Evolutionary conservation across 2,329 filamentous ascomycete species (phyloP).

Genomic region (Diaporthe batatas): DNA sequence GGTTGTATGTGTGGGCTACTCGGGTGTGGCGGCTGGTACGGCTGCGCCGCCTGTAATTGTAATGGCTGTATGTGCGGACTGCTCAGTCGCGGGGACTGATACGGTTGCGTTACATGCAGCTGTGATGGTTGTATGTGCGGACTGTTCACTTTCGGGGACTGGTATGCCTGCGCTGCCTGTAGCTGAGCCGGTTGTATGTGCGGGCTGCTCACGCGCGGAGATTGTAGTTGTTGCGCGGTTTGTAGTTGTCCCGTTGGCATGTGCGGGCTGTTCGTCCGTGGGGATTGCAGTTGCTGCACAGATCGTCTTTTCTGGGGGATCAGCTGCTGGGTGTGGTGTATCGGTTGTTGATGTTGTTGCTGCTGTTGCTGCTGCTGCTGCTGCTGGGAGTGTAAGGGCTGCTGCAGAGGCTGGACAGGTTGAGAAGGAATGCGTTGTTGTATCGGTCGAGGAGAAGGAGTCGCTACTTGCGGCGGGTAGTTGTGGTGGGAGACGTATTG

Average conservation of each 20-base stretch:
- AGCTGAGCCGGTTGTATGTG: slow-evolving; percentile 6
- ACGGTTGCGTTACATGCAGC: slow-evolving; percentile 15
- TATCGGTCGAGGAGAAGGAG: slow-evolving; percentile 39
- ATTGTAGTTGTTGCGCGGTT: not conserved
- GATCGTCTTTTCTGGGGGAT: slow-evolving; percentile 27
- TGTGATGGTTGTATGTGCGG: slow-evolving; percentile 26
- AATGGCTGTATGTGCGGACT: slow-evolving; percentile 26
- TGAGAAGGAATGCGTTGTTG: slow-evolving; percentile 45
- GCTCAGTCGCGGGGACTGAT: not conserved
- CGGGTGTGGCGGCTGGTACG: slow-evolving; percentile 1
- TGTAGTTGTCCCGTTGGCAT: slow-evolving; percentile 16
- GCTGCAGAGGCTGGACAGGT: slow-evolving; percentile 7
- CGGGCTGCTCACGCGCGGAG: slow-evolving; percentile 7
- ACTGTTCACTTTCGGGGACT: not conserved
- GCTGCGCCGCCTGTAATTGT: slow-evolving; percentile 15
- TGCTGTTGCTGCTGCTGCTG: slow-evolving; percentile 44
- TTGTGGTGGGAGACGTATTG: slow-evolving; percentile 48
- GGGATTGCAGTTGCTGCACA: slow-evolving; percentile 24
- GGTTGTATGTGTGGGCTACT: slow-evolving; percentile 18
- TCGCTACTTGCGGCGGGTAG: slow-evolving; percentile 52
- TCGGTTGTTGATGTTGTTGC: slow-evolving; percentile 49
- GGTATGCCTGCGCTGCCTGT: slow-evolving; percentile 12
- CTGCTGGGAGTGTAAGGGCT: slow-evolving; percentile 41
- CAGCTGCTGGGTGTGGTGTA: slow-evolving; percentile 44
- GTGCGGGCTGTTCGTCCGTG: slow-evolving; percentile 22